Base-by-base conservation (phyloP, 495 filamentous ascomycete genomes). In the Penicillium silybi region DNA sequence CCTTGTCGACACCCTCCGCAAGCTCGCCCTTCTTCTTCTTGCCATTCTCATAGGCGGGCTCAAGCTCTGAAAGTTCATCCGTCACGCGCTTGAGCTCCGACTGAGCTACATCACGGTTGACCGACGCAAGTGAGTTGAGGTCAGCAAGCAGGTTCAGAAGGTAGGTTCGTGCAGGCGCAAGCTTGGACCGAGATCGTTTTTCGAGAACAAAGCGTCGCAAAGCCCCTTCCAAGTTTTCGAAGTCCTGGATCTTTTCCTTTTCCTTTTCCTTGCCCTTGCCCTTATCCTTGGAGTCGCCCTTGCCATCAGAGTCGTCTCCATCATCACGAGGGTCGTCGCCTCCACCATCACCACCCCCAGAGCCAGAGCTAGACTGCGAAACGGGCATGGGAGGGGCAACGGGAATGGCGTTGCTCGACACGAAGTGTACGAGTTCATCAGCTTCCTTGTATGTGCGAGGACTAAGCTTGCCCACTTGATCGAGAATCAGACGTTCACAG, bases 111-210 rank as follows among this genome's bases (percentile, higher is more conserved):
- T 96, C 90, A 34, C 82, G 76, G 68, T 98, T 98, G 61, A 97
- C 89, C 0, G 80, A 81, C 2, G 92, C 92, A 35, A 98, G 75
- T 8, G 81, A 82, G 53, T 89, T 79, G 16, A 98, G 68, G 64
- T 97, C 93, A 43, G 86, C 82, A 39, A 98, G 79, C 37, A 97
- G 81, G 64, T 98, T 97, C 56, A 92, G 76, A n/a, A 98, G 84
- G 61, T 97, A 98, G 4, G 92, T 97, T 69, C 89, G 92, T 2
- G 93, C 93, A 18, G 93, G 93, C 13, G 93, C 93, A 56, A 98
- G 80, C 70, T 98, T 98, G 11, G 92, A 97, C 15, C 90, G 82
- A 25, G 93, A 90, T 42, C 93, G 84, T 73, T 96, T 97, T 62
- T 97, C 93, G 41, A 98, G 84, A 29, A 98, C 93, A 62, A 98